Conservation (phyloP, 495 filamentous ascomycete genomes). For the Terfezia boudieri region DNA sequence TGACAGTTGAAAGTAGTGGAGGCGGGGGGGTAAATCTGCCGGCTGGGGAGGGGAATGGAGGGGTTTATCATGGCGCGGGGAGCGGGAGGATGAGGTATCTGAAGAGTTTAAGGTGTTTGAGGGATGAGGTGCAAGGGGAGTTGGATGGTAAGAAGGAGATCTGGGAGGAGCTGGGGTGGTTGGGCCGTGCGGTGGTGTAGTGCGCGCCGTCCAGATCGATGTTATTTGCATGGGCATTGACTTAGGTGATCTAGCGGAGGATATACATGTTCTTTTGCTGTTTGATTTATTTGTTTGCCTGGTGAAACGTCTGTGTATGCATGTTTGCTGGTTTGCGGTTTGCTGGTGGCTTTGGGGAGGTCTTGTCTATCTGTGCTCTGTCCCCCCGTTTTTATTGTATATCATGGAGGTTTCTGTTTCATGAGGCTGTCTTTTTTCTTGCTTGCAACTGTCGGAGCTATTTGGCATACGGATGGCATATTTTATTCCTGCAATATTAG, state of each 20-base stretch:
- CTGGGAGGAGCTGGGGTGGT: constrained; percentile 14
- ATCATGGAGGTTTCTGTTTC: too few species aligned
- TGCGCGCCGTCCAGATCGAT: neutral
- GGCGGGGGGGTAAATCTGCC: neutral
- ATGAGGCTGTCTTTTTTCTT: too few species aligned
- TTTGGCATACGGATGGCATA: too few species aligned
- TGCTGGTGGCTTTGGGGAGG: neutral
- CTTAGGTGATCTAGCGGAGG: neutral
- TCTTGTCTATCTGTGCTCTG: neutral
- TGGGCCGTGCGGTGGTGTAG: constrained; percentile 15
- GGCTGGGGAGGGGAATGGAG: neutral
- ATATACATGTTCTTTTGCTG: neutral
- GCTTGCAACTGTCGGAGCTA: too few species aligned
- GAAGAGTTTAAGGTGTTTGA: constrained; percentile 10
- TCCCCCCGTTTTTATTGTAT: too few species aligned
- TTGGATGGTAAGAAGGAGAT: constrained; percentile 14
- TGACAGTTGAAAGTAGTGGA: neutral
- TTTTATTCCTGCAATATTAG: too few species aligned
- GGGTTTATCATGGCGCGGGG: neutral
- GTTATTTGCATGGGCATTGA: neutral
- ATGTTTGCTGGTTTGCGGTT: neutral
- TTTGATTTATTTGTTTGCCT: too few species aligned
- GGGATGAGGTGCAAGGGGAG: constrained; percentile 15
- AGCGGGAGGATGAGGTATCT: constrained; percentile 1
- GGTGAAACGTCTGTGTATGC: neutral